Evolutionary conservation across 2,329 filamentous ascomycete genomes (phyloP), one percentile per base, ranked within the genome.

Genomic region (Aureobasidium vineae): DNA sequence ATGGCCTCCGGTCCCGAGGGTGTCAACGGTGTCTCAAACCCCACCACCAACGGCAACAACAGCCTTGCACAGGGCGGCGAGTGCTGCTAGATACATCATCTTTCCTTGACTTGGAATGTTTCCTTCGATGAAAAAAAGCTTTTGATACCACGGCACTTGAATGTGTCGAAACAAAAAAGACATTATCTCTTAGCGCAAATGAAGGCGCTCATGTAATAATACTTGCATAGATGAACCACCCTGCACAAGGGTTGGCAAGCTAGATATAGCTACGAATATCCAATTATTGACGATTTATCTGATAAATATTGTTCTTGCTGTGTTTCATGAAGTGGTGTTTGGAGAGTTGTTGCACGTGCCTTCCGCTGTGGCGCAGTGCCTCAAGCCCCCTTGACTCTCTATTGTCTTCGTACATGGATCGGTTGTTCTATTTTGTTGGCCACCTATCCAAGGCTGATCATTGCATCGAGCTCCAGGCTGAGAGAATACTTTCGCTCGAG

Each of bases 1-100:
- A 71, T 75, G 64, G 74, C 73, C 28, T 71, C 72, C 41, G 73
- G 75, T 21, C 72, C 71, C 15, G 74, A 75, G 66, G 73, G 73
- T 28, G 70, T 73, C 31, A 69, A 71, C 54, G 69, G 69, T 13
- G 54, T 68, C 23, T 60, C 61, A 11, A 68, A 69, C 56, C 66
- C 54, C 31, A 47, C 49, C 53, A 68, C 57, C 59, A 69, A 68
- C 52, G 68, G 66, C 36, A 60, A 61, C 45, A 66, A 33, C 38
- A 36, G 26, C 33, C 59, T 50, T 26, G 45, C 6, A 23, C 21
- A 19, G 8, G 49, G 45, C 2, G 61, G 61, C 47, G 49, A 64
- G 47, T 47, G 47, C 49, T 56, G 57, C 65, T 67, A 67, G 28
- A 67, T 57, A 11, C 40, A 38, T 50, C n/a, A n/a, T 36, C 26